Conservation (phyloP, 208 protist genomes). For the Angomonas ambiguus region DNA sequence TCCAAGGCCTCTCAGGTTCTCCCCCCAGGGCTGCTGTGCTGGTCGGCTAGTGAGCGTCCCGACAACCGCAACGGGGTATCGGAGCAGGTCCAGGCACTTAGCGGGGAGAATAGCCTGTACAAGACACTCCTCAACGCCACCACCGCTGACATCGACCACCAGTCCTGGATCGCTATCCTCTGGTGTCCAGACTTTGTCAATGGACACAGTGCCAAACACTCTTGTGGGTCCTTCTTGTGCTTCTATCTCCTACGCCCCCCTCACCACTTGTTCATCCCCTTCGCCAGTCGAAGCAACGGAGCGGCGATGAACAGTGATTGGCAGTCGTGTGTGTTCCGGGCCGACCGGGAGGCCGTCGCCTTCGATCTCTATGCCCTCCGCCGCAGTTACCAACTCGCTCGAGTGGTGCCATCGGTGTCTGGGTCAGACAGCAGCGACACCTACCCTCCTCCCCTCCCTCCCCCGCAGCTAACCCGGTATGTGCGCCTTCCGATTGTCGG, state of each 20-base stretch:
- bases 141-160: constrained; percentile 67
- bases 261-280: constrained; percentile 50
- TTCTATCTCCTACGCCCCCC: constrained; percentile 81
- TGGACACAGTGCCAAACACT: constrained; percentile 73
- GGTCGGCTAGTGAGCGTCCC: constrained; percentile 69
- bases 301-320: constrained; percentile 64
- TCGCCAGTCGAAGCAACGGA: constrained; percentile 37
- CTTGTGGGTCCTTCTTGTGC: constrained; percentile 78
- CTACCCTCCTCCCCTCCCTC: not conserved
- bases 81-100: constrained; percentile 73
- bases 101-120: constrained; percentile 49
- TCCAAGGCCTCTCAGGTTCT: constrained; percentile 15
- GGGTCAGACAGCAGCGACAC: not conserved
- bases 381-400: constrained; percentile 42
- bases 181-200: constrained; percentile 84
- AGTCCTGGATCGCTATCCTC: constrained; percentile 85
- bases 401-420: constrained; percentile 4
- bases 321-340: constrained; percentile 65
- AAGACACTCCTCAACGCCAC: constrained; percentile 54
- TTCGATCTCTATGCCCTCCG: constrained; percentile 68
- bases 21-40: constrained; percentile 54
- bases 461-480: not conserved
- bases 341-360: constrained; percentile 43
- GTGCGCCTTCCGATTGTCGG: constrained; percentile 60
- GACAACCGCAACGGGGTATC: constrained; percentile 72